Base-by-base conservation (phyloP, 2,329 filamentous ascomycete genomes). In the Lecanicillium sp. region DNA sequence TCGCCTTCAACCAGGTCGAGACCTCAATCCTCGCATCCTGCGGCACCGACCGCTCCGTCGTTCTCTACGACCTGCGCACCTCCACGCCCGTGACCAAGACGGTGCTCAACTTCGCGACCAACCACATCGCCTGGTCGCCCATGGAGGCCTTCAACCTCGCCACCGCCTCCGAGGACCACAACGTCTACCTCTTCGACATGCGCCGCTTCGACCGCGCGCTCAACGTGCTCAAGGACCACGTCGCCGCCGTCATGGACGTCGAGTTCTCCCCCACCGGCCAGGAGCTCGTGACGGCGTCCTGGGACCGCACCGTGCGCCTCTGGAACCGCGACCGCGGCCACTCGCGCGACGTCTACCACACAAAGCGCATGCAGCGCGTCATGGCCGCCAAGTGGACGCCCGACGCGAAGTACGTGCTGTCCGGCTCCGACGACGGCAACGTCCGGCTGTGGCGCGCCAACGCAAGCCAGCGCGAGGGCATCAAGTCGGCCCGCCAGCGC, bases 91-190 rank as follows among this genome's bases (percentile, higher is more conserved):
- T 97, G 15, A 79, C 86, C 54, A 90, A 90, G 62, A 84, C 87
- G 1, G 77, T 90, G 11, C 78, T 97, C 55, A 87, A 80, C 45
- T 85, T 98, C 56, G 82, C 90, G 30, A 86, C 81, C 51, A 96
- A 95, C 69, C 79, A 83, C 41, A 77, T 96, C 44, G 78, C 86
- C 36, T 98, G 91, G 89, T 96, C 96, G 57, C 93, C 93, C 0
- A 93, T 96, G 84, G 90, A 95, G 66, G 87, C 90, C 7, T 95
- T 95, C 74, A 95, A 97, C 69, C 84, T 97, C 61, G 91, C 90
- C 14, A 83, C 90, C 24, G 93, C 88, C 11, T 94, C 87, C 57
- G 93, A 98, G 72, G 93, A 97, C 61, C 91, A 96, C 70, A 94
- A 95, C 65, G 78, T 86, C 55, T 73, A 73, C 54, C 78, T 96